phyloP scores from a whole-genome alignment of 2,329 filamentous ascomycete species.

The Penicillium digitatum region DNA sequence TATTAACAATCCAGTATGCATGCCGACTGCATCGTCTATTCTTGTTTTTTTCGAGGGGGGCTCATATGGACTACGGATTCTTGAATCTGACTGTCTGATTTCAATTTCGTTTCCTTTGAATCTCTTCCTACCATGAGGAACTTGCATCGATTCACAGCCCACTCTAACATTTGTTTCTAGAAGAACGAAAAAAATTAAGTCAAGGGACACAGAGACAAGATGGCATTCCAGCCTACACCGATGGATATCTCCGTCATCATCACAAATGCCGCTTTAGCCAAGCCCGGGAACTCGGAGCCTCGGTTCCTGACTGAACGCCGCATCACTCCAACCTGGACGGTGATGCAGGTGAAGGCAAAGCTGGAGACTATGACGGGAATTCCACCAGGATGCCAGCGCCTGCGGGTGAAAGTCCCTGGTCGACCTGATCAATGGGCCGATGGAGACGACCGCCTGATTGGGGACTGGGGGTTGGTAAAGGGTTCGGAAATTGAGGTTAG shows the following conservation, averaged over 20 bases:
- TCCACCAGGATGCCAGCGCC: constrained; percentile 71
- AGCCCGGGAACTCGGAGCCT: constrained; percentile 23
- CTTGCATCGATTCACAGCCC: neutral
- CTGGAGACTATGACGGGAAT: constrained; percentile 92
- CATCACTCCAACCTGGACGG: constrained; percentile 86
- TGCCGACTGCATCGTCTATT: neutral
- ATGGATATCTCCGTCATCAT: constrained; percentile 41
- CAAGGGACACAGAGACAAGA: constrained; percentile 9
- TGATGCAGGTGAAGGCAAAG: constrained; percentile 76
- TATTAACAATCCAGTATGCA: constrained; percentile 6
- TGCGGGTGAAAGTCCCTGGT: constrained; percentile 65
- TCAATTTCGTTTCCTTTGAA: neutral
- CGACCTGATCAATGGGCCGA: constrained; percentile 58
- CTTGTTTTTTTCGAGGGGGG: no score
- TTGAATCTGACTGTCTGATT: neutral
- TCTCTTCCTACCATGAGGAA: neutral
- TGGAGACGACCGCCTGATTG: constrained; percentile 68
- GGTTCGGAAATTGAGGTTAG: constrained; percentile 45
- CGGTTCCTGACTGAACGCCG: constrained; percentile 73
- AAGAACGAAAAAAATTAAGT: neutral
- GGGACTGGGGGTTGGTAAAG: constrained; percentile 44
- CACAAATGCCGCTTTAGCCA: constrained; percentile 28
- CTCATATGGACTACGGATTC: neutral
- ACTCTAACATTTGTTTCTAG: neutral
- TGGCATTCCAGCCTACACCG: constrained; percentile 39